Percentiles rank a stretch among this genome's conserved stretches.
Conservation (phyloP, 148 eudicot genomes). For the Selenicereus undatus region DNA sequence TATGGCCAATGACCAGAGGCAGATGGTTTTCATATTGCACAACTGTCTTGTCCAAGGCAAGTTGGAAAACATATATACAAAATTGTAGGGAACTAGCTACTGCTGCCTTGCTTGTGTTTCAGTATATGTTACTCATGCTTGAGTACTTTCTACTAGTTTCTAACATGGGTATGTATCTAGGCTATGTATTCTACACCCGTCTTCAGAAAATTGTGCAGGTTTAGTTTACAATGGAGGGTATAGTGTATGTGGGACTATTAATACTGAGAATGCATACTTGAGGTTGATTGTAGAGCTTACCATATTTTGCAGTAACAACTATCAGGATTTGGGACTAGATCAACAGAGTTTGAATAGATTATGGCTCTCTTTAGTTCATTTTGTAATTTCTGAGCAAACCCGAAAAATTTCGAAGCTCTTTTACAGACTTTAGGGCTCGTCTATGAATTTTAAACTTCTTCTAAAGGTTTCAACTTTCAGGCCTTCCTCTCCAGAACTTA, state of each 20-base stretch:
- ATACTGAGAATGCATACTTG: not conserved
- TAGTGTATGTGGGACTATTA: not conserved
- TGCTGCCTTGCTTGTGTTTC: not conserved
- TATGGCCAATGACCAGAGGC: not conserved
- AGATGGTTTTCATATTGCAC: not conserved
- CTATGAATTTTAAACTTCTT: too few relatives aligned
- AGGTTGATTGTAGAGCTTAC: not conserved
- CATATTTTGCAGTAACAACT: not conserved
- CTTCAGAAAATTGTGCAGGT: not conserved
- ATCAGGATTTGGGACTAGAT: not conserved
- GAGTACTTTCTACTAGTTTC: not conserved
- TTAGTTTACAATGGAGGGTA: not conserved
- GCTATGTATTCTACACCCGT: not conserved
- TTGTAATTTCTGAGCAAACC: not conserved
- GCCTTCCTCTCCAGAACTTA: too few relatives aligned
- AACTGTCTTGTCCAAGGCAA: not conserved
- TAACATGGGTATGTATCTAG: not conserved
- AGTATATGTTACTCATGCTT: not conserved
- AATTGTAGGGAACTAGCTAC: not conserved
- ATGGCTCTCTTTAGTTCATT: not conserved
- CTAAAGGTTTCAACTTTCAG: too few relatives aligned
- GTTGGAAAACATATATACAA: not conserved
- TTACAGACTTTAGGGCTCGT: too few relatives aligned
- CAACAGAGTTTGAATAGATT: not conserved
- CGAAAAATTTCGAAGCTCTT: not conserved